Base-by-base conservation (phyloP, 441 rosid genomes). In the Codiaeum variegatum region DNA sequence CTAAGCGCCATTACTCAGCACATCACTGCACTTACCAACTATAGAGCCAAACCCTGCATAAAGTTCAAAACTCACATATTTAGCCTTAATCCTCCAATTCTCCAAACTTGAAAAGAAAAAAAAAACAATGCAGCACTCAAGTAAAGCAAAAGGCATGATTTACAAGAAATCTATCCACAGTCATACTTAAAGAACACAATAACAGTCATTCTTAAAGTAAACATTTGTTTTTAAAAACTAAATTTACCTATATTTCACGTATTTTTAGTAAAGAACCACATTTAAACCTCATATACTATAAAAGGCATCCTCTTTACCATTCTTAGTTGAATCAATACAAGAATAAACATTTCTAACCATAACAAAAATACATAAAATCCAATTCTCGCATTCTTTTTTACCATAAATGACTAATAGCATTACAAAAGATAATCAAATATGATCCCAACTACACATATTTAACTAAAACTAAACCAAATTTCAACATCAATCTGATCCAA, bases 1-100 rank as follows among this genome's bases (percentile, higher is more conserved):
- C 87, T 83, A 74, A 78, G 93, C 64, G 94, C 93, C 99, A 94
- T 94, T 75, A 69, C 77, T 85, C 84, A 75, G 44, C 82, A 34
- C 82, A 78, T 81, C 75, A 72, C 83, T 74, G 31, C 60, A n/a
- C 75, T 78, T 74, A 66, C 62, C 66, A 66, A 52, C 61, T 38
- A 70, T 59, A 18, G 64, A 66, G 61, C 65, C 63, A 73, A 77
- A 59, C 60, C 62, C 74, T 71, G 71, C 70, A 72, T n/a, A 23
- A 1, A 23, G 28, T n/a, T 58, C 32, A 28, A 73, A 56, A 56
- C 6, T 23, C 6, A 19, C 26, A 42, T 29, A 70, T 7, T 69
- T 15, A 68, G 63, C 70, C 36, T 28, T 59, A 3, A 44, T 28
- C 32, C 64, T 42, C 64, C 32, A 63, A 6, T 31, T n/a, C 18